Percentiles rank a stretch among this genome's conserved stretches.
Conservation (phyloP, 1,139 yeast species). For the Lodderomyces elongisporus region DNA sequence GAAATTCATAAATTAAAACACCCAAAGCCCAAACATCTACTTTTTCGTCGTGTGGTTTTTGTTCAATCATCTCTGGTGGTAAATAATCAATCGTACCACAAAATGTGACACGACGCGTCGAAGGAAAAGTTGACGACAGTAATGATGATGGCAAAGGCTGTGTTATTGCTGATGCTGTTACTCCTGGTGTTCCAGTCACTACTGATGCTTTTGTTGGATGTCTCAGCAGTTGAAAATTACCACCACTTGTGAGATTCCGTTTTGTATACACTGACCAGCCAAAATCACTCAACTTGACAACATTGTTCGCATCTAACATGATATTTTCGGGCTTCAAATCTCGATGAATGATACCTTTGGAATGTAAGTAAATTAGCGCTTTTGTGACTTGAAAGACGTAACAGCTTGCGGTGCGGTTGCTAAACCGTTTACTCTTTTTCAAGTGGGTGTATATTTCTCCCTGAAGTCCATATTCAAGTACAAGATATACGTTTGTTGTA, state of each 20-base stretch:
- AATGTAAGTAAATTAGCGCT: conserved; percentile 73
- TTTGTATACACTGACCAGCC: conserved; percentile 76
- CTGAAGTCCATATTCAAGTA: conserved; percentile 77
- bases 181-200: neutral
- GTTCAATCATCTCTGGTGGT: conserved; percentile 94
- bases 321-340: conserved; percentile 93
- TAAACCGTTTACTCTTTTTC: conserved; percentile 49
- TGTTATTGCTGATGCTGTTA: neutral
- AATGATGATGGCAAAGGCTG: neutral
- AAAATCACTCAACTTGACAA: conserved; percentile 81
- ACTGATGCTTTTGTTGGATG: neutral
- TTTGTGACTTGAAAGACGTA: conserved; percentile 80
- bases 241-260: neutral
- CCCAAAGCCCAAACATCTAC: conserved; percentile 97
- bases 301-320: conserved; percentile 65
- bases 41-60: conserved; percentile 67
- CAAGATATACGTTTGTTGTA: conserved; percentile 67
- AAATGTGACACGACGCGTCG: conserved; percentile 60
- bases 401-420: conserved; percentile 67
- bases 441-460: conserved; percentile 84
- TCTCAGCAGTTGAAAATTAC: too few species aligned
- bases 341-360: conserved; percentile 77
- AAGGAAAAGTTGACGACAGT: conserved; percentile 11
- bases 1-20: conserved; percentile 74
- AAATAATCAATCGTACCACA: conserved; percentile 94